Base-by-base conservation (phyloP, 805 yeast species). In the Kodamaea hsintzibuensis region DNA sequence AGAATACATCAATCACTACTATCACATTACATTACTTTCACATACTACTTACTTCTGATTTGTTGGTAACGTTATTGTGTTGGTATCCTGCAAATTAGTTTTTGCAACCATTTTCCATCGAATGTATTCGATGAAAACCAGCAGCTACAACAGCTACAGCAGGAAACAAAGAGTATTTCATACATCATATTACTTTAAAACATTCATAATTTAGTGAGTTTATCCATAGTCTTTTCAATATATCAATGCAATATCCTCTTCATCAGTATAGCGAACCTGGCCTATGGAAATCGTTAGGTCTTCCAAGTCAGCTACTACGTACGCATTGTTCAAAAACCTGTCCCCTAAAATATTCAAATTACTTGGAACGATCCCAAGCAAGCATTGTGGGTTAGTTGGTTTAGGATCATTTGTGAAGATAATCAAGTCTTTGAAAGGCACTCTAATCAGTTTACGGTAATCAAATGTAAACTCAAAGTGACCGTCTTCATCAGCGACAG, bases 251-350 rank as follows among this genome's bases (percentile, higher is more conserved):
- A 57, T 54, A 14, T 50, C 27, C 35, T 53, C 45, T 10, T 52
- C 51, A 6, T 52, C 25, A 38, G 77, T 60, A 47, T 59, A 66
- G 43, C 67, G 71, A 2, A 77, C 84, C 56, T 77, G 81, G 2
- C 84, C 85, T n/a, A 82, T 39, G 1, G 77, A 76, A 18, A 81
- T 60, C 51, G 74, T 72, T 27, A 67, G 60, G 42, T 71, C 68
- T 35, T 78, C 84, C 47, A 83, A 62, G 64, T 84, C 86, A 55
- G 75, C 84, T 46, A 82, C 86, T 39, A 78, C 73, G 59, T 83
- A 83, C 0, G 81, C 82, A 25, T 77, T 65, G 55, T 80, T 71
- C 53, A 84, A 62, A 65, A 84, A 80, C 4, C 78, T 69, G 63
- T 82, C 86, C 48, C 88, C 88, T n/a, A 82, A 64, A 7, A 78